These are phyloP conservation scores for Lentinula novae-zelandiae DNA, from an alignment of 1,284 basidiomycete species.

Conservation along the genomic window DNA sequence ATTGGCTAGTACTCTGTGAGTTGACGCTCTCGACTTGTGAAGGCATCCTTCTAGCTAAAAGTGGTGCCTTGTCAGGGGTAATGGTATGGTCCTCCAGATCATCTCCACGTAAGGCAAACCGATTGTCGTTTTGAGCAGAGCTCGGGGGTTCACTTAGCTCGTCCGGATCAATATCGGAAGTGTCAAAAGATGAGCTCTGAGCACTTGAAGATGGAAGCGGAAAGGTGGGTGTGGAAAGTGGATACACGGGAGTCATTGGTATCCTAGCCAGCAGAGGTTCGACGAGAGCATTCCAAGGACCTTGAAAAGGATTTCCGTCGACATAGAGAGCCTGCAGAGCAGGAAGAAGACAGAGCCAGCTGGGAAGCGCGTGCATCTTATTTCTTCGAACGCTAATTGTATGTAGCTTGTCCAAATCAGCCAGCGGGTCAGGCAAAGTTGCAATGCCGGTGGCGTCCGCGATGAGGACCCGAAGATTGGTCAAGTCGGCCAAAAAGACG, in stretches of 20 bases:
- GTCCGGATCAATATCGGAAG: slow-evolving; percentile 36
- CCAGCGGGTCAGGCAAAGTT: slow-evolving; percentile 69
- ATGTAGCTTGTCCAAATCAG: slow-evolving; percentile 71
- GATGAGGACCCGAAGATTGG: slow-evolving; percentile 80
- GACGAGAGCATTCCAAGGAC: slow-evolving; percentile 87
- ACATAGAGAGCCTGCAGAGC: slow-evolving; percentile 84
- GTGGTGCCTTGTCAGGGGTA: slow-evolving; percentile 53
- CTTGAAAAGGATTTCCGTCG: slow-evolving; percentile 92
- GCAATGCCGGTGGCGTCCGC: slow-evolving; percentile 84
- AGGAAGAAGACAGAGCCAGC: slow-evolving; percentile 87
- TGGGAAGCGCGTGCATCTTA: slow-evolving; percentile 84
- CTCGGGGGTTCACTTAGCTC: slow-evolving; percentile 47
- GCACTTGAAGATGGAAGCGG: slow-evolving; percentile 45
- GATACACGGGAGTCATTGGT: slow-evolving; percentile 59
- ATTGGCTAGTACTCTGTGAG: slow-evolving; percentile 17
- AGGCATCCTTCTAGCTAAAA: slow-evolving; percentile 15
- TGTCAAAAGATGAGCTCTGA: slow-evolving; percentile 35
- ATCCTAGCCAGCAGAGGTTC: slow-evolving; percentile 71
- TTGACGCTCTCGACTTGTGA: slow-evolving; percentile 1
- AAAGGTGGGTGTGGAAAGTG: slow-evolving; percentile 61
- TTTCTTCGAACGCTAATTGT: slow-evolving; percentile 88
- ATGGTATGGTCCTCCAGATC: slow-evolving; percentile 63
- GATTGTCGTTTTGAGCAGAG: slow-evolving; percentile 26
- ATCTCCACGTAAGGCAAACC: slow-evolving; percentile 39
- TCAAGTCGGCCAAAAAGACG: slow-evolving; percentile 74